Evolutionary conservation across 2,329 filamentous ascomycete genomes (phyloP).

Genomic region (Dactylonectria estremocensis): DNA sequence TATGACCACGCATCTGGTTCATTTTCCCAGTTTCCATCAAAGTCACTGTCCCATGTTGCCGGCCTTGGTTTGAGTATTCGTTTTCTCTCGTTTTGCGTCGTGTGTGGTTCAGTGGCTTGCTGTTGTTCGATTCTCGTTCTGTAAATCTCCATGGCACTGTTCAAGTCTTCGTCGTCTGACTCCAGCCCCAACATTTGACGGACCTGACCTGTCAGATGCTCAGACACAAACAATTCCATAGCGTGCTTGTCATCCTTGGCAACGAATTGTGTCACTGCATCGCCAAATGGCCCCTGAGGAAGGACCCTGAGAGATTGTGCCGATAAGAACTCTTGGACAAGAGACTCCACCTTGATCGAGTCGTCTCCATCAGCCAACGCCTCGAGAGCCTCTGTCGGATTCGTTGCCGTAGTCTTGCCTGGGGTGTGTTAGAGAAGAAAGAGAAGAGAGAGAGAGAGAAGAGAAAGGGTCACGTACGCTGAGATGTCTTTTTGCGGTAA

Average conservation of each 20-base stretch:
- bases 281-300: slow-evolving; percentile 91
- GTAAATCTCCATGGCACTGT: slow-evolving; percentile 81
- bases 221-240: slow-evolving; percentile 85
- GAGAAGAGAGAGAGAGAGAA: fast-evolving
- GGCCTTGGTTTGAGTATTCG: slow-evolving; percentile 80
- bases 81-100: slow-evolving; percentile 58
- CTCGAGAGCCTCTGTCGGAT: slow-evolving; percentile 75
- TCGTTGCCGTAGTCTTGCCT: slow-evolving; percentile 58
- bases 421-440: slow-evolving; percentile 16
- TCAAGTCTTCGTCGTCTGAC: slow-evolving; percentile 76
- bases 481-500: slow-evolving; percentile 85
- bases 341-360: slow-evolving; percentile 86
- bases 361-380: slow-evolving; percentile 68
- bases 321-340: slow-evolving; percentile 89
- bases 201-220: slow-evolving; percentile 79
- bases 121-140: slow-evolving; percentile 78
- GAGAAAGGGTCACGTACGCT: slow-evolving; percentile 43
- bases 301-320: slow-evolving; percentile 93
- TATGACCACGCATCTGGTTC: slow-evolving; percentile 73
- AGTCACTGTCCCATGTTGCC: slow-evolving; percentile 88
- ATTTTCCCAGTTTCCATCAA: slow-evolving; percentile 89
- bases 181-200: slow-evolving; percentile 78
- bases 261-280: slow-evolving; percentile 93
- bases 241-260: slow-evolving; percentile 96
- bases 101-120: slow-evolving; percentile 74